Evolutionary conservation across 2,329 filamentous ascomycete genomes (phyloP).

Genomic region (Fusarium tjaetaba): DNA sequence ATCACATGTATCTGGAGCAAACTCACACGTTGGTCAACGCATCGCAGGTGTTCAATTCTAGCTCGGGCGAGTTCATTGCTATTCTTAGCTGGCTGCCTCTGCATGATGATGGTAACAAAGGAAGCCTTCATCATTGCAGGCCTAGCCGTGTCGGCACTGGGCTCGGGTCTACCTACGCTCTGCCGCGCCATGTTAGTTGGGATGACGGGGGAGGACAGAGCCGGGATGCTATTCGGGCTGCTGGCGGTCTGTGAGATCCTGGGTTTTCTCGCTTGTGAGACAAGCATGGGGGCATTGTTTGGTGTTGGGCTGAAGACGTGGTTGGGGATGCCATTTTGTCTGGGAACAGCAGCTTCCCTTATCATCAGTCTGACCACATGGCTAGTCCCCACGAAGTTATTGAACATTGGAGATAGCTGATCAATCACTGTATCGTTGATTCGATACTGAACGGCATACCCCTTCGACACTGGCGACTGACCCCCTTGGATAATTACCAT

Average conservation of each 20-base stretch:
- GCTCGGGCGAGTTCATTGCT: slow-evolving; percentile 34
- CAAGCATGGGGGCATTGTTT: slow-evolving; percentile 39
- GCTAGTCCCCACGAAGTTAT: slow-evolving; percentile 10
- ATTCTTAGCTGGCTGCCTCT: slow-evolving; percentile 38
- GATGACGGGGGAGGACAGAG: slow-evolving; percentile 14
- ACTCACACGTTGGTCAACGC: not conserved
- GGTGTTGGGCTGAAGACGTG: slow-evolving; percentile 37
- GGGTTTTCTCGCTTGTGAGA: slow-evolving; percentile 34
- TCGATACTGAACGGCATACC: not conserved
- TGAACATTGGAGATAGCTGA: not conserved
- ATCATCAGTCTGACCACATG: slow-evolving; percentile 28
- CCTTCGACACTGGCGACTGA: not conserved
- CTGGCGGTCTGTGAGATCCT: slow-evolving; percentile 41
- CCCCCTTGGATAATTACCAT: not conserved
- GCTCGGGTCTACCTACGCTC: slow-evolving; percentile 40
- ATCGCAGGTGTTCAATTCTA: slow-evolving; percentile 26
- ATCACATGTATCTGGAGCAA: slow-evolving; percentile 19
- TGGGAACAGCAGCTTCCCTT: slow-evolving; percentile 24
- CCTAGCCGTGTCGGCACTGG: slow-evolving; percentile 34
- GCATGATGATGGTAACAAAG: slow-evolving; percentile 35
- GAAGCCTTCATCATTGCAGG: slow-evolving; percentile 36
- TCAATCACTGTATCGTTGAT: not conserved
- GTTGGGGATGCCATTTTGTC: slow-evolving; percentile 40
- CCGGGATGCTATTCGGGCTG: slow-evolving; percentile 40
- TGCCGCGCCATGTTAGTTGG: slow-evolving; percentile 41